Evolutionary conservation across 78 protist species (phyloP), one percentile per base, ranked within the genome.

Genomic region (Tieghemostelium lacteum): DNA sequence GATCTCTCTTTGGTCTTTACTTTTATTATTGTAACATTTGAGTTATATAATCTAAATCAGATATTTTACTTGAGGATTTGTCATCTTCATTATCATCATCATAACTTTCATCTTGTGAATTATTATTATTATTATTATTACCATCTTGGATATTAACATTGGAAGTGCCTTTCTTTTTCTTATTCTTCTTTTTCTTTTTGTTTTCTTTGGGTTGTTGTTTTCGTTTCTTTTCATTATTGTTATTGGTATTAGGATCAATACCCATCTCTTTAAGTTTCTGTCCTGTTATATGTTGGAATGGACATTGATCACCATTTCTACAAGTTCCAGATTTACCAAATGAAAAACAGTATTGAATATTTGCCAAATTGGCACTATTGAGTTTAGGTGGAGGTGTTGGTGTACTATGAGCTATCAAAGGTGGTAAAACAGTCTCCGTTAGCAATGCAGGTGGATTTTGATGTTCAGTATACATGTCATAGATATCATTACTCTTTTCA

Each of bases 261-360:
- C 67, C 67, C 6, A 19, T 58, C 34, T 58, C 72, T 69, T 80
- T 80, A 5, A 80, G 6, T 42, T 80, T 69, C 16, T 26, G 29
- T 63, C 37, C 37, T 16, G 89, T 69, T 24, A 80, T 55, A 67
- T 80, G 89, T 24, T 26, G 10, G 26, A 58, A 80, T 37, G n/a
- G 37, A 57, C 89, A 80, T 17, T 36, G 24, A 14, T 49, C 57
- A 16, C 55, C 54, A 45, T 80, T 80, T 42, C 54, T 36, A 42
- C 89, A 80, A 10, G 31, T 26, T 37, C 89, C 89, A 57, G 26
- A 26, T 3, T 80, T 49, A 16, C 71, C 89, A 69, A 80, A 80
- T 16, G 75, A 58, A 42, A 39, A 54, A 40, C 89, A 80, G 49
- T 7, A 70, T 14, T 37, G 54, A 42, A 40, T n/a, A n/a, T 57